Conservation (phyloP, 441 rosid species). For the Flueggea neowawraea region DNA sequence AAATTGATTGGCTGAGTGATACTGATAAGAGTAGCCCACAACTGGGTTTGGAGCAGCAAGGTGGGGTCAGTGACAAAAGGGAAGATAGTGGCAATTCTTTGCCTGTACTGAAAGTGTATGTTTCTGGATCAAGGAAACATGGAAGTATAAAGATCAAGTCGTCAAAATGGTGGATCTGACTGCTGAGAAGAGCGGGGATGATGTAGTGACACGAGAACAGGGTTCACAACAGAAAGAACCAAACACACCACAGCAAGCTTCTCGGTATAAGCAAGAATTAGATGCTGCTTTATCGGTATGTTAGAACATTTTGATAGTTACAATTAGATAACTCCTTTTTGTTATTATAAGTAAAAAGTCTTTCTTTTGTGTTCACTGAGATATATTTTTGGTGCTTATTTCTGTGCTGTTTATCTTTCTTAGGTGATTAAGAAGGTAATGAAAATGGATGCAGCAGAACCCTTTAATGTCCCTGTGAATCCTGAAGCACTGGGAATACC, state of each 20-base stretch:
- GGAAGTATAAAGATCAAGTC: constrained; percentile 87
- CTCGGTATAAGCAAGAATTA: constrained; percentile 61
- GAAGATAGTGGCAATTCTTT: constrained; percentile 58
- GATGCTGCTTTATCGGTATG: constrained; percentile 68
- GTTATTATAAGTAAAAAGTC: neutral
- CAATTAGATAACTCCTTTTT: neutral
- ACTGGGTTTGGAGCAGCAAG: constrained; percentile 45
- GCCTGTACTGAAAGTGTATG: constrained; percentile 40
- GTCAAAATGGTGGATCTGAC: constrained; percentile 37
- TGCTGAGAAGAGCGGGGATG: constrained; percentile 29
- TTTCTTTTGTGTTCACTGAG: constrained; percentile 4
- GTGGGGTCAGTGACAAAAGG: constrained; percentile 39
- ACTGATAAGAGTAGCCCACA: constrained; percentile 59
- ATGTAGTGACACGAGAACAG: constrained; percentile 9
- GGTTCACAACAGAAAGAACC: constrained; percentile 23
- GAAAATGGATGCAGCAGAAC: constrained; percentile 99
- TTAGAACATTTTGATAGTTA: constrained; percentile 5
- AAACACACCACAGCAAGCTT: constrained; percentile 31
- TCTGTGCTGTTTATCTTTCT: neutral
- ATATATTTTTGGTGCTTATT: constrained; percentile 3
- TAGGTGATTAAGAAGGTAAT: constrained; percentile 90
- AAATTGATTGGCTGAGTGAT: constrained; percentile 53
- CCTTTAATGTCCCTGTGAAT: constrained; percentile 87
- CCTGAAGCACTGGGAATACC: constrained; percentile 98
- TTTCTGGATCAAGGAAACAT: constrained; percentile 56